These are phyloP conservation scores for Teratosphaeria viscida DNA, from an alignment of 2,329 filamentous ascomycete species.

Conservation along the genomic window DNA sequence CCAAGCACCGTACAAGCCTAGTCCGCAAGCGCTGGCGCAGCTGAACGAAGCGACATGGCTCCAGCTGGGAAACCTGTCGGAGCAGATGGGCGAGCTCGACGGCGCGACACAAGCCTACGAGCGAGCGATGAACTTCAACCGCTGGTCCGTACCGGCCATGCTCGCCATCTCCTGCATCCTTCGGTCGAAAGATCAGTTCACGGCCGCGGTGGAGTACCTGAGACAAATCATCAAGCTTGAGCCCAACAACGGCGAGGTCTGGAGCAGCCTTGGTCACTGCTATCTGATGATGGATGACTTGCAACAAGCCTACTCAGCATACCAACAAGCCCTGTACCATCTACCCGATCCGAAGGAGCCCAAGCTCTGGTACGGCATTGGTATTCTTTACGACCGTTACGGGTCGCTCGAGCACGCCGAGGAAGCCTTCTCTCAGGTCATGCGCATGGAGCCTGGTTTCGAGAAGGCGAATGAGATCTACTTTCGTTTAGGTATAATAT, in stretches of 20 bases:
- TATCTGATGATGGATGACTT: constrained; percentile 98
- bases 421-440: constrained; percentile 95
- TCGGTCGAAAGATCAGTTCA: constrained; percentile 84
- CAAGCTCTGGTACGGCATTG: constrained; percentile 97
- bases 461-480: constrained; percentile 99
- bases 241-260: constrained; percentile 80
- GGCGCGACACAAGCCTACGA: constrained; percentile 87
- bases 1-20: constrained; percentile 35
- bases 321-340: constrained; percentile 90
- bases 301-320: constrained; percentile 92
- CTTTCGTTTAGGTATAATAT: constrained; percentile 97
- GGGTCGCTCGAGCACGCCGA: constrained; percentile 94
- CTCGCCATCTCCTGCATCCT: constrained; percentile 87
- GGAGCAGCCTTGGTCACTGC: constrained; percentile 96
- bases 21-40: constrained; percentile 55
- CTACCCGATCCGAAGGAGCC: constrained; percentile 93
- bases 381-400: constrained; percentile 92
- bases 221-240: constrained; percentile 87
- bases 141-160: constrained; percentile 82
- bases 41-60: constrained; percentile 88
- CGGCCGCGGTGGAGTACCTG: constrained; percentile 86
- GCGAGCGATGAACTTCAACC: constrained; percentile 76
- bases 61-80: constrained; percentile 77
- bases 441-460: constrained; percentile 95
- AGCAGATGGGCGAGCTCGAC: constrained; percentile 78